Conservation (phyloP, 2,329 filamentous ascomycete species). For the Aaosphaeria arxii region DNA sequence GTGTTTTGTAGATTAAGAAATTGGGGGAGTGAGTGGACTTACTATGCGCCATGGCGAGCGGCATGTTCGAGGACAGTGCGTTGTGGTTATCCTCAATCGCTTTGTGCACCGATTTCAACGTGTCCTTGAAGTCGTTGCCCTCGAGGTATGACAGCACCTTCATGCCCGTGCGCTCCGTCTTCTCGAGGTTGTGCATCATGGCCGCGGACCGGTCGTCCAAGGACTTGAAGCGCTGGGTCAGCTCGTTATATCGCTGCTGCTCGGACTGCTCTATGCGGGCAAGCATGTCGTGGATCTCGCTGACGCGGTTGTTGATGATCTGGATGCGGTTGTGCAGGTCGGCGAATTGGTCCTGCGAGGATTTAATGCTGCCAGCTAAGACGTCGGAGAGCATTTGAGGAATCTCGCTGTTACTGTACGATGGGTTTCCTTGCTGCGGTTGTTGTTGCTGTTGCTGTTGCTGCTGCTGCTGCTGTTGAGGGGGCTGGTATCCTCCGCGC, state of each 20-base stretch:
- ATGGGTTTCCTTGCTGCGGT: conserved; percentile 3
- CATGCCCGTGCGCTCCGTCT: conserved; percentile 51
- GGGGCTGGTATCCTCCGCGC: conserved; percentile 24
- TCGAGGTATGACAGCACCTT: conserved; percentile 54
- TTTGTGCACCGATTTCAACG: conserved; percentile 53
- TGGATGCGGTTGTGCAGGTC: conserved; percentile 86
- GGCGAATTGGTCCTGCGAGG: conserved; percentile 63
- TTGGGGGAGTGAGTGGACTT: conserved; percentile 22
- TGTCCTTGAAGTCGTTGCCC: conserved; percentile 55
- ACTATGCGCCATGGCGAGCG: conserved; percentile 49
- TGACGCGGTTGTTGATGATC: conserved; percentile 66
- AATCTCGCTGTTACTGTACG: conserved; percentile 18
- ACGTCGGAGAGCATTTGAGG: conserved; percentile 42
- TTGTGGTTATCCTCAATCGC: conserved; percentile 54
- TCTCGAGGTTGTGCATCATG: conserved; percentile 50
- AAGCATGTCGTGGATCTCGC: conserved; percentile 59
- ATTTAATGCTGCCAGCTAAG: conserved; percentile 44
- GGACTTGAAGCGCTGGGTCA: conserved; percentile 32
- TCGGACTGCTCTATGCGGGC: conserved; percentile 50
- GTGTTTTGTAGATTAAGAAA: neutral
- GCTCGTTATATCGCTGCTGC: conserved; percentile 58
- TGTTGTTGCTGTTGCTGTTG: conserved; percentile 22
- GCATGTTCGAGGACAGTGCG: conserved; percentile 51
- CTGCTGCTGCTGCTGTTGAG: conserved; percentile 30
- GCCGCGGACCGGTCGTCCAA: conserved; percentile 29